phyloP scores from a whole-genome alignment of 1,139 yeast species.

The Saccharomyces pastorianus region DNA sequence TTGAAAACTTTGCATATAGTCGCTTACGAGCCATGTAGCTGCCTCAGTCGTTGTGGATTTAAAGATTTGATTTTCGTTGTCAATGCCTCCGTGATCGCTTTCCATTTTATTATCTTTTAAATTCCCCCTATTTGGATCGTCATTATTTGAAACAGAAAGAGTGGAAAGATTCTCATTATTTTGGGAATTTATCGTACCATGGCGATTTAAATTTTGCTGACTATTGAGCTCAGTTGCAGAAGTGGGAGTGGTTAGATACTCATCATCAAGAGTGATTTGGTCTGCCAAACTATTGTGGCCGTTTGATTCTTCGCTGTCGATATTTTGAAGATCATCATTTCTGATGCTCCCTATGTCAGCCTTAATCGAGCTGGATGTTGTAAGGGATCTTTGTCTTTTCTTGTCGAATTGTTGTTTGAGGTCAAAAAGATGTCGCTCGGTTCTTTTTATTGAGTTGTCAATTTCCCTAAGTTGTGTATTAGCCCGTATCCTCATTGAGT shows the following conservation, averaged over 20 bases:
- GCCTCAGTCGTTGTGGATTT: not conserved
- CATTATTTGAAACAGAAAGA: not conserved
- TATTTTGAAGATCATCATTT: not conserved
- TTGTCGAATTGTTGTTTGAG: slow-evolving; percentile 21
- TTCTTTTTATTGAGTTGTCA: slow-evolving; percentile 23
- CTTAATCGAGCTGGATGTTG: not conserved
- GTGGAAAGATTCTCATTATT: not conserved
- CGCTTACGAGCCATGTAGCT: slow-evolving; percentile 46
- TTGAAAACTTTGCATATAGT: slow-evolving; percentile 40
- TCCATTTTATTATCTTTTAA: not conserved
- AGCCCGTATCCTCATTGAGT: slow-evolving; percentile 29
- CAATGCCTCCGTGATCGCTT: not conserved
- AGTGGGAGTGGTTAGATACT: not conserved
- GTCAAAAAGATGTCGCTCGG: slow-evolving; percentile 22
- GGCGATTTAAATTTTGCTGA: not conserved
- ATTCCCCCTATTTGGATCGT: not conserved
- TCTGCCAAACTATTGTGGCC: not conserved
- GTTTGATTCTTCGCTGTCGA: not conserved
- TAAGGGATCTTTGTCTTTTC: slow-evolving; percentile 3
- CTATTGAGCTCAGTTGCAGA: not conserved
- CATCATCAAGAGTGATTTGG: not conserved
- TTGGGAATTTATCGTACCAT: not conserved
- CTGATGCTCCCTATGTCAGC: slow-evolving; percentile 2
- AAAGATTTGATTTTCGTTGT: not conserved
- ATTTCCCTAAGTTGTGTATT: slow-evolving; percentile 29